Evolutionary conservation across 2,329 filamentous ascomycete genomes (phyloP).

Genomic region (Boeremia exigua): DNA sequence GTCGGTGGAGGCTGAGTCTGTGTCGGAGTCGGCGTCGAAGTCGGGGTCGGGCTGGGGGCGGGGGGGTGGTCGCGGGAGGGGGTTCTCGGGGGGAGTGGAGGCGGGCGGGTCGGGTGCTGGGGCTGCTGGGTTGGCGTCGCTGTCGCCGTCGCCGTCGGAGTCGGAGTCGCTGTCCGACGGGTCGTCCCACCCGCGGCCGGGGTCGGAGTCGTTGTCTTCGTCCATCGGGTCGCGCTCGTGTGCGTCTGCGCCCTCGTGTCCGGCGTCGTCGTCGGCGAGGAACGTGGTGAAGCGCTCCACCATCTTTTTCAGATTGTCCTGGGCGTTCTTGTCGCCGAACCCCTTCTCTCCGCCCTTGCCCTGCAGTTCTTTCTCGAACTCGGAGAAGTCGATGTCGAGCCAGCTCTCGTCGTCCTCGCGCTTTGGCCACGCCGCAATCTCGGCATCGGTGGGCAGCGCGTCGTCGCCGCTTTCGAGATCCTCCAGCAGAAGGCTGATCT

Average conservation of each 20-base stretch:
- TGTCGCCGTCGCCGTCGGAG: constrained; percentile 50
- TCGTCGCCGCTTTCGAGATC: constrained; percentile 77
- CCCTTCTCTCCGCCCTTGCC: constrained; percentile 50
- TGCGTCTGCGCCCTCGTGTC: constrained; percentile 76
- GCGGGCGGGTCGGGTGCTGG: too few species aligned
- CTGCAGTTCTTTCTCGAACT: constrained; percentile 82
- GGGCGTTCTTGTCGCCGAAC: constrained; percentile 70
- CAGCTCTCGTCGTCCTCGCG: constrained; percentile 86
- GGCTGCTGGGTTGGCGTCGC: constrained; percentile 57
- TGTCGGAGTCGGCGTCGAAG: constrained; percentile 48
- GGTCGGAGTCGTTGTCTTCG: constrained; percentile 63
- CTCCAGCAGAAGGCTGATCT: constrained; percentile 77
- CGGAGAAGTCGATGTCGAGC: constrained; percentile 89
- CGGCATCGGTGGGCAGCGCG: constrained; percentile 70
- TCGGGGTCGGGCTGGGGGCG: too few species aligned
- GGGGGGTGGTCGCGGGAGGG: too few species aligned
- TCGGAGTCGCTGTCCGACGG: constrained; percentile 50
- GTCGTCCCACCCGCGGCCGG: constrained; percentile 51
- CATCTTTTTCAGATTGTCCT: constrained; percentile 84
- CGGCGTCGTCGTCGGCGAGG: constrained; percentile 82
- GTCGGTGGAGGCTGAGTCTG: constrained; percentile 70
- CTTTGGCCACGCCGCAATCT: constrained; percentile 74
- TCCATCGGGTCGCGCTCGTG: constrained; percentile 68
- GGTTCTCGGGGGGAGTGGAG: too few species aligned
- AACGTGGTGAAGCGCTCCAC: constrained; percentile 94